Base-by-base conservation (phyloP, 208 protist species). In the Leishmania braziliensis region DNA sequence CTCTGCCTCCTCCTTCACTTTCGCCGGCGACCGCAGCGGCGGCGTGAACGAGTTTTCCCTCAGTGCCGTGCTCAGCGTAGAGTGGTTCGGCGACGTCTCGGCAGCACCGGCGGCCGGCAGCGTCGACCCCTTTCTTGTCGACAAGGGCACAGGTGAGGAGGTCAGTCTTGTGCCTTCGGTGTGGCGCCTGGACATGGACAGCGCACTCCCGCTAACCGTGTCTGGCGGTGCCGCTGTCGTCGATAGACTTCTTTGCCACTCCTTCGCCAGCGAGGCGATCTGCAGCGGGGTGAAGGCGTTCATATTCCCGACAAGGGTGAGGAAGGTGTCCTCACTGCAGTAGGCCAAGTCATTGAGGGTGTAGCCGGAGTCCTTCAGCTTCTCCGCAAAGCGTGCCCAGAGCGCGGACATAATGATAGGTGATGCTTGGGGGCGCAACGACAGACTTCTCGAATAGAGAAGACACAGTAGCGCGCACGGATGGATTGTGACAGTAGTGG, bases 261-360 rank as follows among this genome's bases (percentile, higher is more conserved):
- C 84, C 46, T 85, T 87, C 23, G 70, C 78, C 29, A 95, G 87
- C 6, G 81, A 83, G 9, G 80, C 74, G 29, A 88, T 85, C 80
- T 95, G 82, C 29, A 89, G 80, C 75, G 90, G 87, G 16, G 84
- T 89, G 73, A 93, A 92, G 23, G 80, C 79, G 72, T 85, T 85
- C 77, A 93, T 76, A 77, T 95, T 89, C 73, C 90, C 84, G 0
- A 81, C 90, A 74, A 93, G 87, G 58, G 88, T 82, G 65, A 88
- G 79, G 75, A 95, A 93, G n/a, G 92, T 84, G 70, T 88, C 86
- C 16, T 93, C 90, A 68, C 83, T 91, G 89, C 89, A 93, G 78
- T 86, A 87, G 2, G 78, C 68, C 16, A 95, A 79, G 76, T 95
- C 92, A 51, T 88, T 86, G 4, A 90, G 73, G 20, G 88, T 90